Conservation (phyloP, 75 land plant genomes). For the Selaginella tamariscina region DNA sequence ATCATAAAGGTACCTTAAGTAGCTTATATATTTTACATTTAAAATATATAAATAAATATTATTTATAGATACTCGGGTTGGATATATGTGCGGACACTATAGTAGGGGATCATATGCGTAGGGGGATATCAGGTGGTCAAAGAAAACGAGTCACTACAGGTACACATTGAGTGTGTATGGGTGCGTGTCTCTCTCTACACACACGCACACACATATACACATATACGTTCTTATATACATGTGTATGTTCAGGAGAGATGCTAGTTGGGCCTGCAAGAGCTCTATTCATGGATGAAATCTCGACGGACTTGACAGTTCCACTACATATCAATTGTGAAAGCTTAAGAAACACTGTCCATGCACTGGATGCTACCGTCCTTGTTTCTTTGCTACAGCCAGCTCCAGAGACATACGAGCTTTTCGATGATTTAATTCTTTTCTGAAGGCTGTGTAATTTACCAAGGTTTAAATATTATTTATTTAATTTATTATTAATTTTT, state of each 20-base stretch:
- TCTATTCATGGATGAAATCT: slow-evolving; percentile 11
- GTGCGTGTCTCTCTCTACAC: too few species aligned
- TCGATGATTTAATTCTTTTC: not conserved
- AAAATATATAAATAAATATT: not conserved
- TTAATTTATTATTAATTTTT: too few species aligned
- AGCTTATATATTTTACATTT: not conserved
- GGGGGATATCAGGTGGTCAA: slow-evolving; percentile 9
- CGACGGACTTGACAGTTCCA: slow-evolving; percentile 10
- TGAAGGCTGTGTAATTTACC: not conserved
- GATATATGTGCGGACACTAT: not conserved
- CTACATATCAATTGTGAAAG: slow-evolving; percentile 10
- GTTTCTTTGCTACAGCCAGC: not conserved
- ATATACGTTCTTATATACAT: too few species aligned
- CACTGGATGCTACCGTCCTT: not conserved
- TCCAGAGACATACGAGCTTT: not conserved
- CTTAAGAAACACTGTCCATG: not conserved
- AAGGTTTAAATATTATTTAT: too few species aligned
- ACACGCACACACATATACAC: too few species aligned
- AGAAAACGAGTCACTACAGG: slow-evolving; percentile 7
- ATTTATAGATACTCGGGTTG: not conserved
- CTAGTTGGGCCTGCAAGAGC: slow-evolving; percentile 8
- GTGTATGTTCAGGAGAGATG: slow-evolving; percentile 7
- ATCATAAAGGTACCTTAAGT: not conserved
- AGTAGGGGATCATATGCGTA: slow-evolving; percentile 4
- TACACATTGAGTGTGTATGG: not conserved